A percentile compares a stretch with the other conserved stretches of the same genome.
These are phyloP conservation scores for Pyrenula aspistea DNA, from an alignment of 495 filamentous ascomycete genomes.

Conservation along the genomic window DNA sequence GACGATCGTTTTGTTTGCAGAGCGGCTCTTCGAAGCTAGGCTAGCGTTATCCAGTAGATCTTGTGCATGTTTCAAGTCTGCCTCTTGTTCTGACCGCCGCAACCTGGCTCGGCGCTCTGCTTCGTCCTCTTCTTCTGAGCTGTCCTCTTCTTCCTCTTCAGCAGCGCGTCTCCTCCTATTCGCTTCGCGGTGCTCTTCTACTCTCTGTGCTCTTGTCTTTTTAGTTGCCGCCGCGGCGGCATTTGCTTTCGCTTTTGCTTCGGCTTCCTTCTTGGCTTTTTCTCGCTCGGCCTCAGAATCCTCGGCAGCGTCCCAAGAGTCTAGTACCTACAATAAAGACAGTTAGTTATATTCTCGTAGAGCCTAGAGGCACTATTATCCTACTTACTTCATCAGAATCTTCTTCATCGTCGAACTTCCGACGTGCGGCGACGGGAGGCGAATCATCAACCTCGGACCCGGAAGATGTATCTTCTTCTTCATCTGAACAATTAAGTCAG, in stretches of 20 bases:
- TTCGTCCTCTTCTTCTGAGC: conserved; percentile 59
- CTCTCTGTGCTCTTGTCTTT: conserved; percentile 79
- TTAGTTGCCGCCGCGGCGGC: conserved; percentile 86
- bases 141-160: conserved; percentile 40
- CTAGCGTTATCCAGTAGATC: conserved; percentile 59
- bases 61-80: conserved; percentile 82
- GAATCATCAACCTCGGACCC: conserved; percentile 47
- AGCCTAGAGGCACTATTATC: neutral
- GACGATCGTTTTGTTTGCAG: conserved; percentile 50
- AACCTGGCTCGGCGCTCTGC: conserved; percentile 58
- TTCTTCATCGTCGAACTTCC: conserved; percentile 90
- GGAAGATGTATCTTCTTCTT: conserved; percentile 45
- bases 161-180: conserved; percentile 30
- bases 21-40: conserved; percentile 31
- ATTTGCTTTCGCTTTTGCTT: conserved; percentile 78
- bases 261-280: conserved; percentile 77
- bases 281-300: conserved; percentile 95
- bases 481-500: conserved; percentile 33
- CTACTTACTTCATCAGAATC: conserved; percentile 70
- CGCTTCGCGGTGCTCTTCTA: conserved; percentile 57
- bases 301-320: conserved; percentile 94
- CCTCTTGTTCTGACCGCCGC: conserved; percentile 67
- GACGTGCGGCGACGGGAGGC: conserved; percentile 47
- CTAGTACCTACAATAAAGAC: conserved; percentile 53
- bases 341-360: conserved; percentile 5